phyloP scores from a whole-genome alignment of 2,329 filamentous ascomycete species.

The Trichoderma koningii region DNA sequence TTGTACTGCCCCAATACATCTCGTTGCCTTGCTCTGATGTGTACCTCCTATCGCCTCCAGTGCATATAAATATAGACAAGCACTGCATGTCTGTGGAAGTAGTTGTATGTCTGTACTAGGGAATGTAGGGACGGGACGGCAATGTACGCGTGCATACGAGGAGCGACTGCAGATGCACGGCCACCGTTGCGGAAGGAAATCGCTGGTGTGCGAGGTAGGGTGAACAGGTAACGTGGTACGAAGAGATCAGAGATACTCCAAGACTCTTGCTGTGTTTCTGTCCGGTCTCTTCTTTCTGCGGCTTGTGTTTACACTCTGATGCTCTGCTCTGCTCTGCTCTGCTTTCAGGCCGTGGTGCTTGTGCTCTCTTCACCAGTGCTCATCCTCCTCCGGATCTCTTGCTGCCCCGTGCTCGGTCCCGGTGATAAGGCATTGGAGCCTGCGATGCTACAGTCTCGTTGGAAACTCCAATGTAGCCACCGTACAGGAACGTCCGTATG shows the following conservation, averaged over 20 bases:
- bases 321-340: too few species aligned
- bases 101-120: neutral
- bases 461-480: too few species aligned
- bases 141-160: slow-evolving; percentile 7
- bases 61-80: neutral
- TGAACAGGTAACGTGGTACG: neutral
- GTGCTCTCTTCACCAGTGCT: too few species aligned
- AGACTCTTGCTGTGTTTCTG: too few species aligned
- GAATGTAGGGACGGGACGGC: neutral
- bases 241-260: too few species aligned
- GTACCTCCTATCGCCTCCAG: too few species aligned
- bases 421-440: neutral
- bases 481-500: too few species aligned
- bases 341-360: too few species aligned
- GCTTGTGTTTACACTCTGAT: neutral
- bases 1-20: too few species aligned
- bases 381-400: too few species aligned
- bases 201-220: neutral
- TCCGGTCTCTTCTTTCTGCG: too few species aligned
- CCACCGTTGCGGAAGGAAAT: neutral
- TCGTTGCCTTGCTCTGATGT: too few species aligned
- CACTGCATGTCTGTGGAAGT: neutral
- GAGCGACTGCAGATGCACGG: slow-evolving; percentile 2
- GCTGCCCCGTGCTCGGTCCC: neutral
- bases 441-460: slow-evolving; percentile 2